Evolutionary conservation across 176 grass and related monocot genomes (phyloP), one percentile per base, ranked within the genome.

Genomic region (Secale cereale): DNA sequence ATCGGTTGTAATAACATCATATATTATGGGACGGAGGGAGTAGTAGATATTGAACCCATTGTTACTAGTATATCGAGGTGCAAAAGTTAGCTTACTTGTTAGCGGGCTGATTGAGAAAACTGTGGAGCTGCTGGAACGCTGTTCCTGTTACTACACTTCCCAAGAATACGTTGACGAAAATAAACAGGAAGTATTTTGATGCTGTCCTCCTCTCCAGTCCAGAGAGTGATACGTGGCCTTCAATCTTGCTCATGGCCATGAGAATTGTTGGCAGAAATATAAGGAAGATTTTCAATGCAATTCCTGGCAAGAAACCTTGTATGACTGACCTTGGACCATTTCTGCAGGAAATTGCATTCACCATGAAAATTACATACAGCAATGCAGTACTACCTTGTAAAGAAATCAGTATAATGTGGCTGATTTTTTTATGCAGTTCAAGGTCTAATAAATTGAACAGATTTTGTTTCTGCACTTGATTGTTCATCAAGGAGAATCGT

Each of bases 271-370:
- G 97, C 9, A 95, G 91, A 86, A 98, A 35, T 73, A 98, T 88
- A 64, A 96, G 88, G 59, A 99, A 99, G 8, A 99, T 79, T 85
- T 99, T 99, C 62, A 99, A 80, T 71, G 57, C 82, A 20, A 99
- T 94, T 87, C 97, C 97, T 50, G 97, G 93, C 84, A 99, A 89
- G 83, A 99, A 96, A 72, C 97, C 97, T 94, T 99, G 91, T 78
- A 99, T 86, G 27, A 99, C 37, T 35, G 97, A 82, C 78, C 77
- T 92, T 2, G 89, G 48, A 69, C 92, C 87, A 60, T 96, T 82
- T 94, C 97, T 99, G 93, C 76, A 91, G 41, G 64, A 81, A 27
- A 91, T 80, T 78, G 72, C 67, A 90, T 71, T 19, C 5, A 30
- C n/a, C 27, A 81, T 78, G 14, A 67, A 67, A 46, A 75, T 73